These are phyloP conservation scores for Oxyria digyna DNA, from an alignment of 148 eudicot genomes.

Conservation along the genomic window DNA sequence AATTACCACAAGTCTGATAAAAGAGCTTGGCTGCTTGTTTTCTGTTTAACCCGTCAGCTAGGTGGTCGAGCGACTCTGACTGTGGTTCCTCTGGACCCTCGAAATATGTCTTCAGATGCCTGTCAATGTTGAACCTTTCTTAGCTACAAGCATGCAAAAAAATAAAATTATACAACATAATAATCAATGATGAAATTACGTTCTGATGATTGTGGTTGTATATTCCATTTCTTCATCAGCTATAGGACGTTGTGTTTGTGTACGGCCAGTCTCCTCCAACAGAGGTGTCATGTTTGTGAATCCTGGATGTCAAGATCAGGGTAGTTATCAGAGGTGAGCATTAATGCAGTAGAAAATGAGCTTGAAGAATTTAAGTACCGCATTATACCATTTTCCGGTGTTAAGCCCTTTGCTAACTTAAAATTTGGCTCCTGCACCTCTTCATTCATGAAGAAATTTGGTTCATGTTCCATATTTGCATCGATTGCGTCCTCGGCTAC, in stretches of 20 bases:
- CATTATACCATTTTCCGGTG: slow-evolving; percentile 53
- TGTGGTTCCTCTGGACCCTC: slow-evolving; percentile 64
- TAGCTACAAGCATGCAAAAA: not conserved
- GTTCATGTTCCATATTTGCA: slow-evolving; percentile 24
- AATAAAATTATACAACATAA: not conserved
- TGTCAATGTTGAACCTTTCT: slow-evolving; percentile 2
- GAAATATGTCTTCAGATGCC: slow-evolving; percentile 84
- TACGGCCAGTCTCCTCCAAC: slow-evolving; percentile 70
- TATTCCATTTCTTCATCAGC: slow-evolving; percentile 48
- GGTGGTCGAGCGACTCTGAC: slow-evolving; percentile 64
- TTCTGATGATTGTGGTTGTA: slow-evolving; percentile 47
- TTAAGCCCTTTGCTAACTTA: slow-evolving; percentile 33
- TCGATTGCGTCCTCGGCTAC: slow-evolving; percentile 45
- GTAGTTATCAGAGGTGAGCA: not conserved
- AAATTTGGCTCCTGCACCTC: slow-evolving; percentile 31
- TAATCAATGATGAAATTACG: slow-evolving; percentile 18
- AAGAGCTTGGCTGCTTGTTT: slow-evolving; percentile 80
- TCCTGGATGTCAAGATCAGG: not conserved
- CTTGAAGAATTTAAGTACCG: not conserved
- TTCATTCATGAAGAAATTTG: slow-evolving; percentile 13
- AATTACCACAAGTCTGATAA: slow-evolving; percentile 78
- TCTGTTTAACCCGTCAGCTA: slow-evolving; percentile 63
- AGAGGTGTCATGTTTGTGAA: slow-evolving; percentile 30
- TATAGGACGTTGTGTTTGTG: slow-evolving; percentile 57
- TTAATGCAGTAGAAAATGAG: not conserved